Percentiles rank a stretch among this genome's conserved stretches.
phyloP scores from a whole-genome alignment of 306 rosid genomes.

The Malus fusca region DNA sequence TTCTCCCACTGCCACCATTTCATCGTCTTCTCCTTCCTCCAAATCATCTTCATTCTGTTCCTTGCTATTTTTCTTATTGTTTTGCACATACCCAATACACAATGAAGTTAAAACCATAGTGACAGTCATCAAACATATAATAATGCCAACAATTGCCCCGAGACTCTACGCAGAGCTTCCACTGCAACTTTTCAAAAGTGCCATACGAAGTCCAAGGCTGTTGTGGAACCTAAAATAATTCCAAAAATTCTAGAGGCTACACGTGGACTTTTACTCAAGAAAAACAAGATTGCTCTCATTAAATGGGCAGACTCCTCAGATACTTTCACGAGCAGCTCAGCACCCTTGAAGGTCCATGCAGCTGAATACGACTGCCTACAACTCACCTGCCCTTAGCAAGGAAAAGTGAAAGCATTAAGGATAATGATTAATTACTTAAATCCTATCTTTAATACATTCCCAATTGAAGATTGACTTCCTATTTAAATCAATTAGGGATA shows the following conservation, averaged over 20 bases:
- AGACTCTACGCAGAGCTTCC: constrained; percentile 55
- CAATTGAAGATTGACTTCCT: too few relatives aligned
- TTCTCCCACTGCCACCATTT: constrained; percentile 15
- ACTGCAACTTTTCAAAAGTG: constrained; percentile 64
- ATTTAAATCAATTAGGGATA: too few relatives aligned
- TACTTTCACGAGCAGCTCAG: rapidly evolving
- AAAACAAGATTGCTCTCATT: too few relatives aligned
- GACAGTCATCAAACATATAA: constrained; percentile 80
- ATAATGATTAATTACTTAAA: too few relatives aligned
- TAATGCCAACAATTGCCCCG: constrained; percentile 88
- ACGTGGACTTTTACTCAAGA: too few relatives aligned
- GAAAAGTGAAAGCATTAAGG: too few relatives aligned
- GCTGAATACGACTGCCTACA: too few relatives aligned
- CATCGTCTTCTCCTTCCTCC: constrained; percentile 65
- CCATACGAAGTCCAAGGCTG: constrained; percentile 68
- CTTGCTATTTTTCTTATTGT: constrained; percentile 65
- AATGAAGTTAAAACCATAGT: constrained; percentile 81
- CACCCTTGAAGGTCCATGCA: too few relatives aligned
- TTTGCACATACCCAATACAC: constrained; percentile 75
- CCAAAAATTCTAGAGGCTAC: too few relatives aligned
- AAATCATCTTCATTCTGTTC: constrained; percentile 72
- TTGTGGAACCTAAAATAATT: constrained; percentile 8
- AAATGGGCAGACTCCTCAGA: too few relatives aligned
- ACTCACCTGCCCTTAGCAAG: too few relatives aligned
- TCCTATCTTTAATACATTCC: too few relatives aligned